Evolutionary conservation across 345 rosid species (phyloP), one percentile per base, ranked within the genome.

Genomic region (Adansonia digitata): DNA sequence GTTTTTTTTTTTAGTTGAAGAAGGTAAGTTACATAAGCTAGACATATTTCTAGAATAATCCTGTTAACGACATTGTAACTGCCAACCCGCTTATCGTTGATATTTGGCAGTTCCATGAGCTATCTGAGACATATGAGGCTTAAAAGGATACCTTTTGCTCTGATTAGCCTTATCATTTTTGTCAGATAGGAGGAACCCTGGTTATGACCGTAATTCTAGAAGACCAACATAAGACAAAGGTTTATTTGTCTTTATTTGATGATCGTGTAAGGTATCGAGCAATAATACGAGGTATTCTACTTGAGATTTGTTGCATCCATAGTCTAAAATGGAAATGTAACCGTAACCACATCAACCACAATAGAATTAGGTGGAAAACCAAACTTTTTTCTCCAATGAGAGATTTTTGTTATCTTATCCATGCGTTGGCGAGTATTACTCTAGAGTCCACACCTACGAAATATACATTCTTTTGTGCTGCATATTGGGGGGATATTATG

Each of bases 121-220:
- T 45, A 18, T 27, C 24, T 15, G 35, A 12, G 72, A 26, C 13
- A 46, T 14, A 26, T 53, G 27, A 3, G 29, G 5, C 0, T 31
- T 69, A 48, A 48, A 69, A 18, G 60, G 73, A 69, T 49, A 69
- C 24, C 34, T 61, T 7, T 48, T 64, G 73, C 59, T 48, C 46
- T 31, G 43, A 35, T 74, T 51, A 59, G 65, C 74, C 24, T 53
- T 7, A 59, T 60, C 49, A 0, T 63, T 73, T 42, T 43, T 77
- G 63, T 70, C 12, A 5, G 48, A 35, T 66, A 24, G 43, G 64
- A 39, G 49, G 45, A 67, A 73, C 45, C 40, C 5, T 12, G 8
- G 46, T 57, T 55, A 59, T 53, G 39, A 63, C 69, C 63, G 45
- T 80, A 37, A 74, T 18, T 61, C 18, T 42, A 53, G 26, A 71